phyloP scores from a whole-genome alignment of 2,329 filamentous ascomycete species.

The Metarhizium brunneum region DNA sequence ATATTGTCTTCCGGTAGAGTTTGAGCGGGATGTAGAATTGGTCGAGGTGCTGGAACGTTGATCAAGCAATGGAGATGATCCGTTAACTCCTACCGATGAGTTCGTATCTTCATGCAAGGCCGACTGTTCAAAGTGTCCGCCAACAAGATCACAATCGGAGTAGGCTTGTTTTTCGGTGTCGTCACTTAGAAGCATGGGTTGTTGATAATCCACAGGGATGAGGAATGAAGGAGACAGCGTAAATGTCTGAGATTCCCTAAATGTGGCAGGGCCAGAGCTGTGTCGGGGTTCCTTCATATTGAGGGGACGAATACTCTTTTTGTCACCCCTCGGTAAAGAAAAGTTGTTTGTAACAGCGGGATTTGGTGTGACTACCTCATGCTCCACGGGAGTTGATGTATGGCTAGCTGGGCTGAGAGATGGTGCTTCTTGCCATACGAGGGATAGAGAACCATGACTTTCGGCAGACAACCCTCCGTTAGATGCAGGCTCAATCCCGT shows the following conservation, averaged over 20 bases:
- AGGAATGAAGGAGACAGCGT: constrained; percentile 52
- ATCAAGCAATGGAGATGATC: constrained; percentile 14
- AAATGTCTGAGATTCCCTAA: constrained; percentile 51
- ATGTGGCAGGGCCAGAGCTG: constrained; percentile 41
- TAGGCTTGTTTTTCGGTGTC: constrained; percentile 18
- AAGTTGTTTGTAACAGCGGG: constrained; percentile 37
- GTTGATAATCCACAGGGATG: constrained; percentile 49
- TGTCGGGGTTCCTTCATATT: constrained; percentile 27
- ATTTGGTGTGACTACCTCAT: constrained; percentile 36
- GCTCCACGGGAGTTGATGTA: constrained; percentile 27
- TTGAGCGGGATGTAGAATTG: constrained; percentile 35
- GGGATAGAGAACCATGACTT: constrained; percentile 16
- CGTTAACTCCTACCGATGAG: constrained; percentile 8
- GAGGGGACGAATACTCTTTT: constrained; percentile 19
- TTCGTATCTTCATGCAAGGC: constrained; percentile 12
- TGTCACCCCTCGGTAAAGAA: constrained; percentile 35
- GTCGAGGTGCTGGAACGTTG: constrained; percentile 47
- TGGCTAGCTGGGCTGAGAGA: constrained; percentile 41
- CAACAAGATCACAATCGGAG: constrained; percentile 23
- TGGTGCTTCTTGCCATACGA: constrained; percentile 31
- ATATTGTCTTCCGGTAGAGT: constrained; percentile 41
- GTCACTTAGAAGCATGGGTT: constrained; percentile 36
- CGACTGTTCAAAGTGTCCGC: constrained; percentile 5
- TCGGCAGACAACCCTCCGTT: constrained; percentile 7
- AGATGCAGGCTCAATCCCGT: constrained; percentile 13